Evolutionary conservation across 148 eudicot genomes (phyloP), one percentile per base, ranked within the genome.

Genomic region (Simmondsia chinensis): DNA sequence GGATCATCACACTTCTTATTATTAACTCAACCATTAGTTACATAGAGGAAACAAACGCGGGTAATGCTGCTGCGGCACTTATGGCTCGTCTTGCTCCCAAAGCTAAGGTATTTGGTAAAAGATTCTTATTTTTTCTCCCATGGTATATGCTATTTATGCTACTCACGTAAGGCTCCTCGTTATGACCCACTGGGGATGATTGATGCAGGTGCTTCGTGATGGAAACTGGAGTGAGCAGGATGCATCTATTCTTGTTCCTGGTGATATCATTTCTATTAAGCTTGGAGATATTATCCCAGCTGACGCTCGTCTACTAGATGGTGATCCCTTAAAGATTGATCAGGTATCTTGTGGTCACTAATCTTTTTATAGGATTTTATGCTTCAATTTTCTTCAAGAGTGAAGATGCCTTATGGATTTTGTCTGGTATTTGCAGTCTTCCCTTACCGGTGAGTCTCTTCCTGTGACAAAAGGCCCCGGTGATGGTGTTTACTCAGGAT

Each of bases 231-330:
- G 27, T 15, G 82, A 75, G 57, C 68, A 63, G 59, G 82, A 75
- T 26, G 74, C 82, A 5, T 49, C 68, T 9, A 29, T 71, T 43
- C 65, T 75, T 39, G 82, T 75, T 35, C 77, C 82, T 20, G 82
- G 82, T n/a, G 82, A 75, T 24, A 48, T 75, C 4, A 54, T 75
- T 44, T 54, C 67, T 44, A 70, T 75, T 35, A 75, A 75, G 48
- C 69, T 75, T 48, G 82, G 82, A 10, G 82, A 75, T 57, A 75
- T 75, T 27, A 43, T 74, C 45, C 72, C 80, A 26, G 80, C 80
- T 7, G 80, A 74, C 66, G 76, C 72, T 45, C 80, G 80, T 22
- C 72, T 74, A 14, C 61, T 74, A 31, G 75, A 74, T n/a, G 80
- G 80, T 18, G 80, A 74, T 60, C 82, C 82, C 2, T 45, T 75